Evolutionary conservation across 345 rosid species (phyloP), one percentile per base, ranked within the genome.

Genomic region (Populus deltoides): DNA sequence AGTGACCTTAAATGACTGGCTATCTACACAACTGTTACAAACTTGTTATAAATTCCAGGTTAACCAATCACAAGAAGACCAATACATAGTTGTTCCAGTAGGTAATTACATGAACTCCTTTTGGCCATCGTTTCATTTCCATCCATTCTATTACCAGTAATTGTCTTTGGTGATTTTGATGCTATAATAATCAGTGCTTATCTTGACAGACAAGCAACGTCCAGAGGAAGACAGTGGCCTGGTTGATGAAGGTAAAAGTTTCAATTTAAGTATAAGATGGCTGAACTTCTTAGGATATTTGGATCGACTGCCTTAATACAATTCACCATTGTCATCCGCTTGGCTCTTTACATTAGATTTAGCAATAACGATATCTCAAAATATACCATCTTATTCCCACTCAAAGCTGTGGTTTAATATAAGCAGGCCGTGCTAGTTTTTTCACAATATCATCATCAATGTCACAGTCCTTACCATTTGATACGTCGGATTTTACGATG

Each of bases 211-310:
- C 33, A 90, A 90, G 81, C 86, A 84, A 74, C 84, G 61, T 71
- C 82, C 69, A 47, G 90, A 84, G 78, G 89, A 88, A 83, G 90
- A 86, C 72, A 81, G 77, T 77, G 89, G 83, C 83, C 85, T 81
- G 81, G 85, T 79, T 45, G 91, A 87, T 83, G 92, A 92, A 87
- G 99, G 97, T 95, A 77, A 80, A 47, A 47, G n/a, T 38, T 18
- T 39, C 39, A 20, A 70, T 36, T 66, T 75, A 70, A 17, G 36
- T 33, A 4, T 33, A 33, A 33, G 36, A 33, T 33, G 74, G 36
- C 85, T 68, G 77, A 75, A 72, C 47, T 73, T 76, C 75, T 39
- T 77, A 71, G 59, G 77, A 43, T 25, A 76, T 38, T 47, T 62
- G 63, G 69, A 77, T 71, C 8, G 17, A 36, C 20, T 41, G 36